Evolutionary conservation across 768 basidiomycete species (phyloP), one percentile per base, ranked within the genome.

Genomic region (Suillus occidentalis): DNA sequence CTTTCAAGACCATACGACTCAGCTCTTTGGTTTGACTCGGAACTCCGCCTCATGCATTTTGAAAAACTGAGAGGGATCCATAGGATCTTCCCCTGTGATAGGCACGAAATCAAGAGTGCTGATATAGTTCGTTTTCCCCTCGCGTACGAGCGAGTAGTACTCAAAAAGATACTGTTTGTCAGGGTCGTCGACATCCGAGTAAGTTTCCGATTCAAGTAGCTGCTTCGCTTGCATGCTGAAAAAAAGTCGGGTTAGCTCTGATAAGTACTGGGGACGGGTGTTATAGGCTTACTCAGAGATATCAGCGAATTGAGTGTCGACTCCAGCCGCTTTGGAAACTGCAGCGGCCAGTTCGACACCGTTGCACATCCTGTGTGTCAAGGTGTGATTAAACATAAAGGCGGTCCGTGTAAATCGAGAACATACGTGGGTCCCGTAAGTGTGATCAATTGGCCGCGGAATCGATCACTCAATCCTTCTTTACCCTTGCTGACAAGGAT

Each of bases 131-230:
- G 76, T 72, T 70, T 75, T 77, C 16, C 75, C 76, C 62, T 73
- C 76, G 34, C 73, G 70, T n/a, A 76, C 73, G 25, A 71, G 76
- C 43, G 73, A 71, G 58, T 69, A 74, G 60, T 70, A 72, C 65
- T 78, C 78, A 64, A 72, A 67, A 58, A 76, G 63, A 57, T 76
- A 77, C 61, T 76, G 72, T 62, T 73, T 75, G 61, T 76, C 76
- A 18, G 74, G 64, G 67, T 49, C 43, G 50, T 56, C 58, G 13
- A 60, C 40, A 31, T 65, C 31, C 4, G 31, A 31, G 31, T 3
- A 53, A 20, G 45, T 64, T 28, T 66, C 50, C 53, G 71, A 67
- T 28, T 60, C 64, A 25, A 73, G 65, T n/a, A 71, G 66, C 58
- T 71, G 55, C 57, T 65, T 72, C 10, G 71, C 71, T 47, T 67